phyloP scores from a whole-genome alignment of 495 filamentous ascomycete genomes.

The Podospora appendiculata region DNA sequence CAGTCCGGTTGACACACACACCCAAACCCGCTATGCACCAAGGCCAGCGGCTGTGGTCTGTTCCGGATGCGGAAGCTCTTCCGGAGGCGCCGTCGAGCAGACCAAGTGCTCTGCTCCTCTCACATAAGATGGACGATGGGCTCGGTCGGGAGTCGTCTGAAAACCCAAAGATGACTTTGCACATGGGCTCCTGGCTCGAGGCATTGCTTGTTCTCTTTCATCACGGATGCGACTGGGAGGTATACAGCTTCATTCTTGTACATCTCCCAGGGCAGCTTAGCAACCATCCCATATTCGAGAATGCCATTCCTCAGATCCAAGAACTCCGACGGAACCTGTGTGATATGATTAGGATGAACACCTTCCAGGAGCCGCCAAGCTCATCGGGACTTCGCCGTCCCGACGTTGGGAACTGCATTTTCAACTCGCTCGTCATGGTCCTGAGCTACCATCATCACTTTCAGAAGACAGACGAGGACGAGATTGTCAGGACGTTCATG shows the following conservation, averaged over 20 bases:
- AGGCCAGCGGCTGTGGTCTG: conserved; percentile 42
- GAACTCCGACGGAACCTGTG: conserved; percentile 70
- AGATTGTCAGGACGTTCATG: conserved; percentile 77
- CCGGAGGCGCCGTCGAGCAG: conserved; percentile 34
- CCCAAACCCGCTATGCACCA: conserved; percentile 23
- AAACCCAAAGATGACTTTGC: conserved; percentile 36
- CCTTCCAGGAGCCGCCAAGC: conserved; percentile 66
- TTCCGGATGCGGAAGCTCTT: conserved; percentile 43
- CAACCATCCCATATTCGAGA: conserved; percentile 79
- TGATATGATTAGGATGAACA: conserved; percentile 67
- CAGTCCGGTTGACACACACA: conserved; percentile 27
- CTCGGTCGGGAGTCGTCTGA: conserved; percentile 9
- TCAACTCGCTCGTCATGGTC: conserved; percentile 74
- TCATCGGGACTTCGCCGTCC: conserved; percentile 72
- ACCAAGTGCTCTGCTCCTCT: conserved; percentile 37
- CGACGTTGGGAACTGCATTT: conserved; percentile 82
- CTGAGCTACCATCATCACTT: conserved; percentile 83
- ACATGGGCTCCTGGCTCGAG: conserved; percentile 70
- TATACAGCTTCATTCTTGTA: conserved; percentile 83
- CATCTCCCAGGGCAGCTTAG: conserved; percentile 82
- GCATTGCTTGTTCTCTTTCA: conserved; percentile 64
- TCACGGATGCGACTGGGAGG: conserved; percentile 80
- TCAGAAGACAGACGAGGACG: conserved; percentile 77
- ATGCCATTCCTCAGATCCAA: conserved; percentile 63
- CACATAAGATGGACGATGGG: conserved; percentile 5